Evolutionary conservation across 2,329 filamentous ascomycete species (phyloP).

Genomic region (Botrytis hyacinthi): DNA sequence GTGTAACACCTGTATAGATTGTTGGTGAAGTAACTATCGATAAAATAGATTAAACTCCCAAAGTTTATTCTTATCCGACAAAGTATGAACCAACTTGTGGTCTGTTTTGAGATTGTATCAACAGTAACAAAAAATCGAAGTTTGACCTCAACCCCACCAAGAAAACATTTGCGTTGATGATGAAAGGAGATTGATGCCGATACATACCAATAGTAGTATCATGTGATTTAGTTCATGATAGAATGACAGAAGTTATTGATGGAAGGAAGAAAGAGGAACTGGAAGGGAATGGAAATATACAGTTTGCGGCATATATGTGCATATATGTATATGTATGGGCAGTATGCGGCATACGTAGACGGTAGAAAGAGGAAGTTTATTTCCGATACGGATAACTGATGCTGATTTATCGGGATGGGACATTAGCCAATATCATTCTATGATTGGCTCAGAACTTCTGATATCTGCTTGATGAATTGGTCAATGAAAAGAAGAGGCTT

Average conservation of each 20-base stretch:
- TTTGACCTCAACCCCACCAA: not conserved
- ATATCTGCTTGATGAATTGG: too few species aligned
- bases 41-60: not conserved
- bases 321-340: too few species aligned
- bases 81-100: conserved; percentile 6
- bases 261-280: not conserved
- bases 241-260: not conserved
- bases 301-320: too few species aligned
- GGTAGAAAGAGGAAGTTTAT: too few species aligned
- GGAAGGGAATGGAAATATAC: not conserved
- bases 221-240: not conserved
- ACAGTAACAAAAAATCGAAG: not conserved
- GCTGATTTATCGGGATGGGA: too few species aligned
- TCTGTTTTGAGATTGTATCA: not conserved
- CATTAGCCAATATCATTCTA: too few species aligned
- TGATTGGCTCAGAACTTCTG: too few species aligned
- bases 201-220: not conserved
- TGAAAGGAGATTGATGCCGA: not conserved
- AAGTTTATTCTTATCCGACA: conserved; percentile 1
- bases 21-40: not conserved
- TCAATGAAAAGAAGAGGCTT: not conserved
- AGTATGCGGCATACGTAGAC: too few species aligned
- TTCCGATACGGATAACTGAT: too few species aligned
- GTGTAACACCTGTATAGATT: not conserved
- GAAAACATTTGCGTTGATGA: not conserved